A percentile compares a stretch with the other conserved stretches of the same genome.
These are phyloP conservation scores for Ascoidea tarda DNA, from an alignment of 805 yeast genomes.

Conservation along the genomic window DNA sequence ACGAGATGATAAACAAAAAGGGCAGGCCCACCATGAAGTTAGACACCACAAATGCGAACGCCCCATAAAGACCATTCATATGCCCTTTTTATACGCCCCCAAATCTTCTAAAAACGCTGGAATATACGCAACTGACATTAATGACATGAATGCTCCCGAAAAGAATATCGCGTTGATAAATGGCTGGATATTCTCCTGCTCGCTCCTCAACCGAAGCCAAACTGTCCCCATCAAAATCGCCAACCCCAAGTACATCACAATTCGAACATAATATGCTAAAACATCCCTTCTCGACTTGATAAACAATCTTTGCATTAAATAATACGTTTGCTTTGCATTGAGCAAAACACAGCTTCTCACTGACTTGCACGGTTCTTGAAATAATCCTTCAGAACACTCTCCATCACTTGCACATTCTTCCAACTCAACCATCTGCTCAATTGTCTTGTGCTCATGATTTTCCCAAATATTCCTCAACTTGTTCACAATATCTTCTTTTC, in stretches of 20 bases:
- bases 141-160: constrained; percentile 31
- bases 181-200: constrained; percentile 17
- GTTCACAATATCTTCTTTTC: background rate
- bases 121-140: constrained; percentile 27
- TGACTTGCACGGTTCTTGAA: background rate
- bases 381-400: background rate
- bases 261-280: constrained; percentile 23
- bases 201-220: constrained; percentile 18
- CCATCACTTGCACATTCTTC: background rate
- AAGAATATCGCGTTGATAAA: constrained; percentile 23
- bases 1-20: constrained; percentile 19
- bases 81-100: constrained; percentile 17
- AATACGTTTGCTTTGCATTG: constrained; percentile 8
- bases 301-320: constrained; percentile 16
- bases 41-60: constrained; percentile 20
- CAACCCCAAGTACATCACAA: constrained; percentile 24
- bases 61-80: constrained; percentile 25
- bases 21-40: constrained; percentile 24
- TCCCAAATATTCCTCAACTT: background rate
- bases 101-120: constrained; percentile 25
- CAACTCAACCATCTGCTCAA: background rate
- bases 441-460: background rate
- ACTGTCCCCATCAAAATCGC: constrained; percentile 28
- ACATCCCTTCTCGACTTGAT: constrained; percentile 22
- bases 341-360: background rate